These are phyloP conservation scores for Penicillium sp. DNA, from an alignment of 2,329 filamentous ascomycete species.

Conservation along the genomic window DNA sequence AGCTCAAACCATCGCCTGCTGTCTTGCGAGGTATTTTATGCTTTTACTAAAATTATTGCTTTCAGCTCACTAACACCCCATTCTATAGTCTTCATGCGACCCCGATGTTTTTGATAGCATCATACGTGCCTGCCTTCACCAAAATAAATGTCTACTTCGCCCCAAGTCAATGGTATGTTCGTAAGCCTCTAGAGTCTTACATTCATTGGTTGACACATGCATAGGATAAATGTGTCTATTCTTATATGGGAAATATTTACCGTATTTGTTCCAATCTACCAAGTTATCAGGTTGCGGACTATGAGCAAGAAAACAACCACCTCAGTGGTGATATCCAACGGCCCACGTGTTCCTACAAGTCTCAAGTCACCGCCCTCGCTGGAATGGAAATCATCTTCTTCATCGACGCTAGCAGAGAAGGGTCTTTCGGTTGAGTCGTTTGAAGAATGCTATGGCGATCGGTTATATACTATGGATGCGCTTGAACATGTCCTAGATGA, in stretches of 20 bases:
- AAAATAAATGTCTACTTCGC: slow-evolving; percentile 12
- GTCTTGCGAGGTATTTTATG: slow-evolving; percentile 9
- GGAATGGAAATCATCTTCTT: not conserved
- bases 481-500: slow-evolving; percentile 9
- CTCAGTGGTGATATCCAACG: not conserved
- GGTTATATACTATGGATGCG: slow-evolving; percentile 11
- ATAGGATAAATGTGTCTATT: slow-evolving; percentile 12
- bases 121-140: slow-evolving; percentile 8
- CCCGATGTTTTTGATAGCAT: slow-evolving; percentile 11
- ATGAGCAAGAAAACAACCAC: not conserved
- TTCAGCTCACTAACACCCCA: not conserved
- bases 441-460: slow-evolving; percentile 2
- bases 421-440: not conserved
- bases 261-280: slow-evolving; percentile 8
- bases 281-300: slow-evolving; percentile 5
- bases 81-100: slow-evolving; percentile 11
- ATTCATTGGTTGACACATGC: not conserved
- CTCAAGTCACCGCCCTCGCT: not conserved
- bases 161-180: slow-evolving; percentile 14
- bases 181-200: not conserved
- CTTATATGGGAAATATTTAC: slow-evolving; percentile 15
- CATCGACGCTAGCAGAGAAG: slow-evolving; percentile 9
- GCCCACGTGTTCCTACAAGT: not conserved
- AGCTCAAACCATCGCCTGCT: slow-evolving; percentile 11
- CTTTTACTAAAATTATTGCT: no score